Evolutionary conservation across 2,329 filamentous ascomycete genomes (phyloP).

Genomic region (Penicillium sp.): DNA sequence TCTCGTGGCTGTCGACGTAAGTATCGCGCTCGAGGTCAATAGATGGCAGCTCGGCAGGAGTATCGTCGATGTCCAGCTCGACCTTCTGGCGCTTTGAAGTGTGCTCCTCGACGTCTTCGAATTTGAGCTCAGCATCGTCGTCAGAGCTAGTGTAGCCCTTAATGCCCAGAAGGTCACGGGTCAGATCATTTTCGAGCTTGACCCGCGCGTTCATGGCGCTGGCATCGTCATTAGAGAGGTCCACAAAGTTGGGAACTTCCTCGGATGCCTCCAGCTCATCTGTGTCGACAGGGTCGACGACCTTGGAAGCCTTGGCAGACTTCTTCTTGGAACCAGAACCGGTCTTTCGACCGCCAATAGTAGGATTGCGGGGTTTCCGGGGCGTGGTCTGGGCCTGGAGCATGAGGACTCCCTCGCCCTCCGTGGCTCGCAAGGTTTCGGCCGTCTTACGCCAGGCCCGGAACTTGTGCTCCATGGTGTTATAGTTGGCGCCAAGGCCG

Average conservation of each 20-base stretch:
- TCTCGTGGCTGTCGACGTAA: neutral
- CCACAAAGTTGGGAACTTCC: neutral
- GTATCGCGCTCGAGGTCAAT: neutral
- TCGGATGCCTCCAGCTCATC: neutral
- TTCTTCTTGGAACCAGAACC: neutral
- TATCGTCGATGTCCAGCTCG: neutral
- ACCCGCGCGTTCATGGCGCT: constrained; percentile 8
- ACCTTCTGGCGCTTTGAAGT: neutral
- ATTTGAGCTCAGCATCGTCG: neutral
- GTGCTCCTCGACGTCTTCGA: neutral
- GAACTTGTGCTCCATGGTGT: constrained; percentile 51
- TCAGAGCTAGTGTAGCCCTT: neutral
- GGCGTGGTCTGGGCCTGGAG: neutral
- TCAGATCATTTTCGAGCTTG: neutral
- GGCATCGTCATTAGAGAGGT: constrained; percentile 1
- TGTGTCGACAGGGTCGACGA: neutral
- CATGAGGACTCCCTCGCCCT: neutral
- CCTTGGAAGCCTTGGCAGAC: neutral
- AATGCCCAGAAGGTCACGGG: neutral
- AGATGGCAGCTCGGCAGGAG: neutral
- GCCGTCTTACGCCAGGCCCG: constrained; percentile 48
- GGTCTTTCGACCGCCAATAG: neutral
- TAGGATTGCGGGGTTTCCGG: neutral
- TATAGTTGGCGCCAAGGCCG: constrained; percentile 49
- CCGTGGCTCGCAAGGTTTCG: constrained; percentile 30